phyloP scores from a whole-genome alignment of 805 yeast species.

The Kuraishia capsulata region DNA sequence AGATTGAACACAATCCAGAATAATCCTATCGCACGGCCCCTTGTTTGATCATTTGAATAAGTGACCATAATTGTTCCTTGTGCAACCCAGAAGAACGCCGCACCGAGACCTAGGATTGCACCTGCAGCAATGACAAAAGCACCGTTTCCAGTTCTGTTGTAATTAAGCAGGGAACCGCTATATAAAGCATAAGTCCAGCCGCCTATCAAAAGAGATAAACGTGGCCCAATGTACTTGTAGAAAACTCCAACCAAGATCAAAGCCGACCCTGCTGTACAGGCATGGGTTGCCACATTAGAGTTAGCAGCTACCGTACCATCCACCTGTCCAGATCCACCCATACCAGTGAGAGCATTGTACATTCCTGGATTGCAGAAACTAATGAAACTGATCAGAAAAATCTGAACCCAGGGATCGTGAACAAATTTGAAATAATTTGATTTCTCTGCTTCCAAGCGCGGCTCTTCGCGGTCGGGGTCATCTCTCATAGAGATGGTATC shows the following conservation, averaged over 20 bases:
- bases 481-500: too few species aligned
- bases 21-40: conserved; percentile 40
- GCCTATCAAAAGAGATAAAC: conserved; percentile 5
- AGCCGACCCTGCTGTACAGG: conserved; percentile 16
- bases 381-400: conserved; percentile 15
- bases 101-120: conserved; percentile 45
- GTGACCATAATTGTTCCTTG: conserved; percentile 46
- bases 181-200: conserved; percentile 30
- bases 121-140: conserved; percentile 48
- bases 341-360: conserved; percentile 28
- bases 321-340: conserved; percentile 30
- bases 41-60: conserved; percentile 36
- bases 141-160: conserved; percentile 29
- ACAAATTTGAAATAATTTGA: too few species aligned
- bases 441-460: too few species aligned
- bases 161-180: conserved; percentile 38
- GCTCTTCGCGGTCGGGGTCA: too few species aligned
- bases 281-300: conserved; percentile 18
- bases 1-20: conserved; percentile 52
- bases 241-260: conserved; percentile 18
- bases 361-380: conserved; percentile 24
- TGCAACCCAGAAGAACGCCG: conserved; percentile 46
- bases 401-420: conserved; percentile 13
- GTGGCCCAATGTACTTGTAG: conserved; percentile 16
- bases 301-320: conserved; percentile 16